phyloP scores from a whole-genome alignment of 2,329 filamentous ascomycete species.

The Colletotrichum magnum region DNA sequence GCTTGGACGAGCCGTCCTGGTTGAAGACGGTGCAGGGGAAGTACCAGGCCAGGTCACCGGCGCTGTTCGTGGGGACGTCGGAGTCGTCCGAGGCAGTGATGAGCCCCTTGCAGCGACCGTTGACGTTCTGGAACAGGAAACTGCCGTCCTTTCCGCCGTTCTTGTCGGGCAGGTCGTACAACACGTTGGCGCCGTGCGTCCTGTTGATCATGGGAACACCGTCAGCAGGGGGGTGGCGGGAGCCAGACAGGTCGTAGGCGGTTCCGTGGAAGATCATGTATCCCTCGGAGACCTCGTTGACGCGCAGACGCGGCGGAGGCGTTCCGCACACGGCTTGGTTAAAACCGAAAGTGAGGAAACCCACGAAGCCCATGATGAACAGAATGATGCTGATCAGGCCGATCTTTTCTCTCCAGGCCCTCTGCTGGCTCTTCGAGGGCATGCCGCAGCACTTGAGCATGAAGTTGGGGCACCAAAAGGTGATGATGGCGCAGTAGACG shows the following conservation, averaged over 20 bases:
- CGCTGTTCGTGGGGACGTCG: conserved; percentile 81
- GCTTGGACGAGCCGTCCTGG: conserved; percentile 87
- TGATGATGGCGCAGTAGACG: conserved; percentile 93
- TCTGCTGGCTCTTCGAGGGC: conserved; percentile 85
- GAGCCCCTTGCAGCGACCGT: conserved; percentile 93
- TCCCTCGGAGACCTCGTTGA: conserved; percentile 84
- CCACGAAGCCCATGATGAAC: conserved; percentile 87
- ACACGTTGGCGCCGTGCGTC: conserved; percentile 77
- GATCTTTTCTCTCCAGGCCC: conserved; percentile 98
- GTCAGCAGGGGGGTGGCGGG: conserved; percentile 82
- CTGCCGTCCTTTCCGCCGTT: conserved; percentile 93
- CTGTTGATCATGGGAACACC: conserved; percentile 75
- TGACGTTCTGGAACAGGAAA: conserved; percentile 98
- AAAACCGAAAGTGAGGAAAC: conserved; percentile 97
- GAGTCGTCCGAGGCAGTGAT: conserved; percentile 81
- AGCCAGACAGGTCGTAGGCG: conserved; percentile 86
- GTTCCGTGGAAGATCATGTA: conserved; percentile 98
- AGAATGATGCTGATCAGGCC: conserved; percentile 95
- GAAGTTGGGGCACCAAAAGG: conserved; percentile 94
- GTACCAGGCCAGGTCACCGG: conserved; percentile 91
- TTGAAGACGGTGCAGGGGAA: conserved; percentile 94
- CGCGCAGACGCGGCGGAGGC: conserved; percentile 79
- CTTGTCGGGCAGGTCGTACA: conserved; percentile 87
- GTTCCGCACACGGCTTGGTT: conserved; percentile 87
- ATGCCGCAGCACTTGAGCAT: conserved; percentile 89